Evolutionary conservation across 2,329 filamentous ascomycete species (phyloP), one percentile per base, ranked within the genome.

Genomic region (Aspergillus pseudoviridinutans): DNA sequence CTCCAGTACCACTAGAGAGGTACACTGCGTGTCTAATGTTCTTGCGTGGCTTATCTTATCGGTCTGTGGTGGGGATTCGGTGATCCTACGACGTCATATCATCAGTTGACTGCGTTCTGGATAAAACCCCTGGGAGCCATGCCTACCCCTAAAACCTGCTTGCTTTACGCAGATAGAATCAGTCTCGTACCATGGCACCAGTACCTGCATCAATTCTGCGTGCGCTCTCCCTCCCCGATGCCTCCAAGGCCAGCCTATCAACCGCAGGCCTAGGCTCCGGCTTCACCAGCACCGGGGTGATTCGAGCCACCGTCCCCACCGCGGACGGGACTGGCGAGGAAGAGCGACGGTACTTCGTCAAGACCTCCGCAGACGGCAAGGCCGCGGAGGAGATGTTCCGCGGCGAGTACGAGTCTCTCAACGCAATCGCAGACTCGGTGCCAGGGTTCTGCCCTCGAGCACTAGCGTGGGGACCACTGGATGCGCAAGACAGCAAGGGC

Each of bases 401-500:
- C 84, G 90, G 92, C 59, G 93, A 97, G 74, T 88, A 91, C 69
- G 84, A 84, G 51, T 95, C 91, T 2, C 84, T 97, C 55, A 92
- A 92, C 68, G 90, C 91, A 54, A 90, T 97, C 63, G 83, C 91
- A 70, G 69, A 79, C 49, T 79, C 80, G 14, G 88, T 94, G 0
- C 89, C 91, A 1, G 82, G 82, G 32, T 83, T 97, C 54, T 93
- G 90, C 68, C 92, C 92, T 0, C 80, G 81, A 50, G 88, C 90
- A 0, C 82, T 91, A 69, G 90, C 89, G 35, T 85, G 90, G 69
- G 92, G 92, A 1, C 63, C 73, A 0, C 76, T 87, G 9, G 73
- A 79, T 10, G 44, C 22, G 10, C 22, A 47, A 3, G 20, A 47
- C 22, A 25, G 12, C 22, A 12, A 78, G 1, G 68, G 70, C 1